Conservation (phyloP, 495 filamentous ascomycete genomes). For the Pyronema domesticum region DNA sequence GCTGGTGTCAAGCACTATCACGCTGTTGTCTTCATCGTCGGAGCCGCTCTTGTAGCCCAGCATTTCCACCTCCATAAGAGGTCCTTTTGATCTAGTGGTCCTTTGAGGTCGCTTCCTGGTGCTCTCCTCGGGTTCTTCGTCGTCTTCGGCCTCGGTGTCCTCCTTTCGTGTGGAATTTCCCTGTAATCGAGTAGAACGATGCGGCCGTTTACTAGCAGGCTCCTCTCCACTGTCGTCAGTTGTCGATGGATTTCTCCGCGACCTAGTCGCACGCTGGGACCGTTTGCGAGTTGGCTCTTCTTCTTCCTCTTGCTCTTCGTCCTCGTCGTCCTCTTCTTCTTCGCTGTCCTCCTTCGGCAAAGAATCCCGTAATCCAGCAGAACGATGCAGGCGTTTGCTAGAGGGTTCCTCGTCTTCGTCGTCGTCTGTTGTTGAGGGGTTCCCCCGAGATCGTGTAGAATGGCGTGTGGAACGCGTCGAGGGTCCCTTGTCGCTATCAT, state of each 20-base stretch:
- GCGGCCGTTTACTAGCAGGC: not conserved
- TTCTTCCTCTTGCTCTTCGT: too few relatives aligned
- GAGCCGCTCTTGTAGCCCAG: not conserved
- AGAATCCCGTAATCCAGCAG: too few relatives aligned
- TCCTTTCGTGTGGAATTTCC: not conserved
- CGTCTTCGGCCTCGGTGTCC: not conserved
- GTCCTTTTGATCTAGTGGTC: not conserved
- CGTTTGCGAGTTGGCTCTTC: too few relatives aligned
- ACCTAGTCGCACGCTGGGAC: too few relatives aligned
- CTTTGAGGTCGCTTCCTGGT: not conserved
- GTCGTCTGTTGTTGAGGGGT: not conserved
- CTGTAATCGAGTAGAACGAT: not conserved
- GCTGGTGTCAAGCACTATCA: constrained; percentile 7
- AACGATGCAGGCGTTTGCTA: not conserved
- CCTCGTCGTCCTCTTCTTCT: too few relatives aligned
- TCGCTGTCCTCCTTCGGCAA: too few relatives aligned
- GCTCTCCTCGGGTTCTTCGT: not conserved
- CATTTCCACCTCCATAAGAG: not conserved
- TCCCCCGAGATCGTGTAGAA: too few relatives aligned
- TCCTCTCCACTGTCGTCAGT: not conserved
- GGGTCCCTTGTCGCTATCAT: too few relatives aligned
- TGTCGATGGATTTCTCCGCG: too few relatives aligned
- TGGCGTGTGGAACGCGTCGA: not conserved
- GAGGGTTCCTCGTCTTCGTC: not conserved
- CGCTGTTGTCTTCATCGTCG: constrained; percentile 14